These are phyloP conservation scores for Macrolepiota albuminosa DNA, from an alignment of 768 basidiomycete species.

Conservation along the genomic window DNA sequence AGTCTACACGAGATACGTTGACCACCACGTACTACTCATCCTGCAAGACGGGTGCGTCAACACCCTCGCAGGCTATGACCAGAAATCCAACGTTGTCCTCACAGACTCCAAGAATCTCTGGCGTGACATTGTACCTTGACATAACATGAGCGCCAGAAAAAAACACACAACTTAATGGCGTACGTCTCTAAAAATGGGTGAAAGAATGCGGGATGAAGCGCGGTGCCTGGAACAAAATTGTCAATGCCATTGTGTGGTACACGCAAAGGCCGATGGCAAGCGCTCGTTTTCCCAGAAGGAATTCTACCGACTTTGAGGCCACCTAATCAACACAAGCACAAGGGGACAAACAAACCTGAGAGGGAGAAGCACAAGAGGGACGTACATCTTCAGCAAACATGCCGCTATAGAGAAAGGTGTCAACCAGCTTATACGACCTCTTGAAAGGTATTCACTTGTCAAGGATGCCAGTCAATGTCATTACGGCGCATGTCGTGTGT, in stretches of 20 bases:
- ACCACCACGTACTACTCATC: constrained; percentile 87
- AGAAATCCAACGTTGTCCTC: constrained; percentile 94
- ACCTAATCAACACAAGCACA: too few relatives aligned
- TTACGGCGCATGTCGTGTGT: too few relatives aligned
- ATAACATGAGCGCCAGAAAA: neutral
- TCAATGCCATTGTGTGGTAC: constrained; percentile 72
- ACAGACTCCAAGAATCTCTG: constrained; percentile 80
- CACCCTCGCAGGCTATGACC: constrained; percentile 87
- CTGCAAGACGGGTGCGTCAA: constrained; percentile 97
- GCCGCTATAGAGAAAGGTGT: too few relatives aligned
- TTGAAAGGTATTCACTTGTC: too few relatives aligned
- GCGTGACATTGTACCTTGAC: constrained; percentile 56
- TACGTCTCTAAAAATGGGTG: constrained; percentile 54
- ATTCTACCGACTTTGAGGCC: constrained; percentile 20
- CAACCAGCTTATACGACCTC: too few relatives aligned
- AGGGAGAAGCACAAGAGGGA: constrained; percentile 62
- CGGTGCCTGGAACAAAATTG: constrained; percentile 69
- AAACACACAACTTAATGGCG: constrained; percentile 21
- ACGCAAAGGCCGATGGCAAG: constrained; percentile 71
- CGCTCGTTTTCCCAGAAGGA: constrained; percentile 81
- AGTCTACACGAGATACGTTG: too few relatives aligned
- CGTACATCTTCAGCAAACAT: too few relatives aligned
- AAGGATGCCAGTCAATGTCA: too few relatives aligned
- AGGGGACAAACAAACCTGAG: constrained; percentile 49
- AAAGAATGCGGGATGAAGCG: constrained; percentile 76